Base-by-base conservation (phyloP, 306 rosid genomes). In the Calophaca sinica region DNA sequence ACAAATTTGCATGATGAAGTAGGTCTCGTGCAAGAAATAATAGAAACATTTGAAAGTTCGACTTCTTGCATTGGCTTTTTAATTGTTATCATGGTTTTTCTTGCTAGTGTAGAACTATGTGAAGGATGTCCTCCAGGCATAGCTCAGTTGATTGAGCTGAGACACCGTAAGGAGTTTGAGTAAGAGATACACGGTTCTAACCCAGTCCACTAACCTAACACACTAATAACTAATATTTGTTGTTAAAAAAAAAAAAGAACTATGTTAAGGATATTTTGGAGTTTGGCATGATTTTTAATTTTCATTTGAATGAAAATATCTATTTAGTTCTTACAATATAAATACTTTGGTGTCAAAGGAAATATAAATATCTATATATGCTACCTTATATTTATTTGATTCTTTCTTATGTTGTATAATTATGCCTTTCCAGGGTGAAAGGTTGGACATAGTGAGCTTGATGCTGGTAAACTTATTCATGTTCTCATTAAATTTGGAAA, bases 41-140 rank as follows among this genome's bases (percentile, higher is more conserved):
- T 94, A 69, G 82, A 80, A 73, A 80, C 87, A 68, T 72, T 94
- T 97, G 99, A 92, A 87, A 86, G 92, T 87, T 80, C 41, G 71
- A 35, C 58, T 50, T 63, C 31, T 35, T 72, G 84, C 55, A 62
- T 55, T 68, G 61, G 55, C 73, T 60, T 55, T 11, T 49, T 72
- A 63, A 29, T 75, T 61, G 12, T 48, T 60, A 10, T 42, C 33
- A 15, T 68, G n/a, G 26, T 20, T 20, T 20, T 0, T 20, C 73
- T 77, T 67, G 26, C 6, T 6, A 54, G 54, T 54, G 35, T 70
- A 58, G 65, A 32, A 54, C 33, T 66, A 10, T 20, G 26, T 67
- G 76, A 70, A 29, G 63, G 26, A 20, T 20, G 26, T 20, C 26
- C 26, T 1, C 26, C 1, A 20, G 26, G 26, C 26, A 1, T 20